Base-by-base conservation (phyloP, 1,284 basidiomycete species). In the Sporisorium exsertum region DNA sequence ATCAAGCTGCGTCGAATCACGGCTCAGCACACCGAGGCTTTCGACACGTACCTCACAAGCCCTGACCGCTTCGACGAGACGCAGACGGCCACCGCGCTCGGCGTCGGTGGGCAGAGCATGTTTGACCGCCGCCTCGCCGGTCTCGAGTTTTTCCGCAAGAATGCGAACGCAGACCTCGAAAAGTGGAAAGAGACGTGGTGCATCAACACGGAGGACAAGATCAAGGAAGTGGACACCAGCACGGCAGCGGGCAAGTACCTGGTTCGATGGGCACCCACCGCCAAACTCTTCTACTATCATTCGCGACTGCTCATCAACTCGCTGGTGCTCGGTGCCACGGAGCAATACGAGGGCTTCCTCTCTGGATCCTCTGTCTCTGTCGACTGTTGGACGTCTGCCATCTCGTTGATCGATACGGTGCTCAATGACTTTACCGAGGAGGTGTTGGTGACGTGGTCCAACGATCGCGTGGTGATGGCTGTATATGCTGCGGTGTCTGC, bases 121-220 rank as follows among this genome's bases (percentile, higher is more conserved):
- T 66, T 77, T 22, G 75, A 77, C 22, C 66, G 75, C 20, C 55
- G 69, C 7, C 63, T 79, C 5, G 66, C 68, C 22, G 72, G 72
- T 33, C 72, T 81, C 32, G 71, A 79, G 58, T 75, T 75, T 52
- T 78, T 77, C 60, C 74, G 77, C 46, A 72, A 77, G 67, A 69
- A 71, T 16, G 79, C 77, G 33, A 72, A 78, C 18, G 64, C 72
- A 3, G 80, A 80, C 10, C 72, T 81, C 20, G 79, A 80, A 55
- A 66, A 77, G 42, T 81, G 80, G 80, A 79, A 77, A 43, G 74
- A 81, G 57, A 72, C 72, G 13, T 81, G 80, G 80, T 80, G 78
- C 67, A 70, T 73, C 26, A 74, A 72, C 53, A 77, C 69, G 8
- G 74, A 72, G 42, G 74, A 77, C 40, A 77, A 77, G 65, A 66